These are phyloP conservation scores for Hemileia vastatrix DNA, from an alignment of 1,284 basidiomycete genomes.

Conservation along the genomic window DNA sequence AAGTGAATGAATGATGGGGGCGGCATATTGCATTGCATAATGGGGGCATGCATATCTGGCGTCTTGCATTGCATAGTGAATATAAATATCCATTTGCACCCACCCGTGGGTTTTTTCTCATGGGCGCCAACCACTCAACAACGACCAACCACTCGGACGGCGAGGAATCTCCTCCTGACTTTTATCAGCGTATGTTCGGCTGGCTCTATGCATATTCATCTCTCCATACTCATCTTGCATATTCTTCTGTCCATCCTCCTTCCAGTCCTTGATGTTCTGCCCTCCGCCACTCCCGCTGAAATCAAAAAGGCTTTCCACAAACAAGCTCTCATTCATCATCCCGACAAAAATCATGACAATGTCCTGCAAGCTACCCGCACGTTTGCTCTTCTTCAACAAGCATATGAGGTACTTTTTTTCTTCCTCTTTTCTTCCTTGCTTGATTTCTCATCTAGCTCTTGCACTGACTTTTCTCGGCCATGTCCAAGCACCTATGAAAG, in stretches of 20 bases:
- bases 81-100: too few species aligned
- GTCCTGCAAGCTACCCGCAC: constrained; percentile 74
- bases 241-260: not conserved
- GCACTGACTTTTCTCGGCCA: not conserved
- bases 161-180: not conserved
- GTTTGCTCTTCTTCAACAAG: constrained; percentile 82
- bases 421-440: not conserved
- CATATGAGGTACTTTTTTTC: constrained; percentile 64
- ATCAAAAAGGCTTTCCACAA: constrained; percentile 38
- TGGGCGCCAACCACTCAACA: constrained; percentile 25
- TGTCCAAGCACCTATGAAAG: not conserved
- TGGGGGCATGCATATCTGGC: too few species aligned
- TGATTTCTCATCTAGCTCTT: not conserved
- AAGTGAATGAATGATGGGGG: too few species aligned
- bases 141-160: too few species aligned
- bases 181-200: not conserved
- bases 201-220: constrained; percentile 25
- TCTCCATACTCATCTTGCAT: not conserved
- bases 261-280: constrained; percentile 32
- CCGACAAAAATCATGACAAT: constrained; percentile 50
- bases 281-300: constrained; percentile 30
- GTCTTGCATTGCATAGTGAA: too few species aligned
- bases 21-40: too few species aligned
- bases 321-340: constrained; percentile 45
- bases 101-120: too few species aligned